phyloP scores from a whole-genome alignment of 2,329 filamentous ascomycete species.

The Teratosphaeriaceae sp. region DNA sequence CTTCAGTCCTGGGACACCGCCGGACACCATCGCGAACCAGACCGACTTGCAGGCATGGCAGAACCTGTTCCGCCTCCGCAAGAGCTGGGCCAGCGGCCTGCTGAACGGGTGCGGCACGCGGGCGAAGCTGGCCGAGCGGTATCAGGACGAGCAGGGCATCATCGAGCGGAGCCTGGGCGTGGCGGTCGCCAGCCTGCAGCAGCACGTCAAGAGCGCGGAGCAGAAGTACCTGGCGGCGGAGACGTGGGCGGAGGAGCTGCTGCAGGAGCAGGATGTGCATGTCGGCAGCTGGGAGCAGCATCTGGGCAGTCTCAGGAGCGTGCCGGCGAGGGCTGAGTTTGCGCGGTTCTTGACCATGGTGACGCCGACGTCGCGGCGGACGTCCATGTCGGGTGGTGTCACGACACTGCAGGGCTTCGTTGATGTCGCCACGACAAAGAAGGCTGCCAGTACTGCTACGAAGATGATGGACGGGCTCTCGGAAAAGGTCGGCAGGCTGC shows the following conservation, averaged over 20 bases:
- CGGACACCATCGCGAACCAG: slow-evolving; percentile 76
- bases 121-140: slow-evolving; percentile 54
- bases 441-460: slow-evolving; percentile 63
- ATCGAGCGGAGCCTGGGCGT: slow-evolving; percentile 77
- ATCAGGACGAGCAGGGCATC: slow-evolving; percentile 66
- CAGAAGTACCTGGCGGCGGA: slow-evolving; percentile 64
- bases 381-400: slow-evolving; percentile 36
- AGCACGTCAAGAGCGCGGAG: slow-evolving; percentile 65
- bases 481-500: slow-evolving; percentile 41
- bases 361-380: slow-evolving; percentile 12
- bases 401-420: slow-evolving; percentile 68
- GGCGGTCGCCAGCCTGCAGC: slow-evolving; percentile 76
- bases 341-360: slow-evolving; percentile 38
- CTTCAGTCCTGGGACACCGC: slow-evolving; percentile 56
- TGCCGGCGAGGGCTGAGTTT: slow-evolving; percentile 61
- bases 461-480: slow-evolving; percentile 58
- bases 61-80: slow-evolving; percentile 71
- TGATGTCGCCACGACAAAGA: slow-evolving; percentile 64
- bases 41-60: slow-evolving; percentile 84
- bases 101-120: slow-evolving; percentile 63
- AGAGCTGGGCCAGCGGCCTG: slow-evolving; percentile 69
- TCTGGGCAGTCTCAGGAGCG: slow-evolving; percentile 55
- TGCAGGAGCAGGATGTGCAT: slow-evolving; percentile 61
- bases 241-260: slow-evolving; percentile 61
- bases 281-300: slow-evolving; percentile 62